A percentile compares a stretch with the other conserved stretches of the same genome.
Conservation (phyloP, 805 yeast species). For the Myxozyma lipomycoides region DNA sequence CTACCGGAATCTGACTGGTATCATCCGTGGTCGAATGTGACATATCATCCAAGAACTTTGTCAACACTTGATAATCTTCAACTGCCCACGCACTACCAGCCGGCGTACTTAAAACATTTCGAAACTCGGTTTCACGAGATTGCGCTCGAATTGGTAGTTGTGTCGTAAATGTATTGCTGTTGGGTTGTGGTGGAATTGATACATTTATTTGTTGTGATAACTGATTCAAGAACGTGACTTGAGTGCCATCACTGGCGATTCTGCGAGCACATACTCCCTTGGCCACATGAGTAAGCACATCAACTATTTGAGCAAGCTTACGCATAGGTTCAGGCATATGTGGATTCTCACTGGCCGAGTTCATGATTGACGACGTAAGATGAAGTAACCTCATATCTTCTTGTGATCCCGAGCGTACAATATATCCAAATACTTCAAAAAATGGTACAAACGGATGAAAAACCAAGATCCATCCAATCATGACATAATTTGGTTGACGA, state of each 20-base stretch:
- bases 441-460: constrained; percentile 22
- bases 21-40: too few species aligned
- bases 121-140: too few species aligned
- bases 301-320: constrained; percentile 14
- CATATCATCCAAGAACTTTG: not conserved
- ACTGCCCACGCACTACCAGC: not conserved
- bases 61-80: not conserved
- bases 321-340: constrained; percentile 1
- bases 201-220: not conserved
- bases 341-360: not conserved
- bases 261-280: not conserved
- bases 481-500: not conserved
- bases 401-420: constrained; percentile 1
- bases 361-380: constrained; percentile 5
- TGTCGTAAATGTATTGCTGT: not conserved
- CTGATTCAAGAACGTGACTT: not conserved
- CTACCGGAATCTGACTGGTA: not conserved
- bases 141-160: too few species aligned
- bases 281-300: constrained; percentile 14
- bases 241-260: too few species aligned
- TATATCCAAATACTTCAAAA: constrained; percentile 12
- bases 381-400: constrained; percentile 12
- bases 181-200: not conserved
- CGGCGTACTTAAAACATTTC: not conserved
- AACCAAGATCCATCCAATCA: constrained; percentile 8